phyloP scores from a whole-genome alignment of 768 basidiomycete species.

The Punctularia strigosozonata region DNA sequence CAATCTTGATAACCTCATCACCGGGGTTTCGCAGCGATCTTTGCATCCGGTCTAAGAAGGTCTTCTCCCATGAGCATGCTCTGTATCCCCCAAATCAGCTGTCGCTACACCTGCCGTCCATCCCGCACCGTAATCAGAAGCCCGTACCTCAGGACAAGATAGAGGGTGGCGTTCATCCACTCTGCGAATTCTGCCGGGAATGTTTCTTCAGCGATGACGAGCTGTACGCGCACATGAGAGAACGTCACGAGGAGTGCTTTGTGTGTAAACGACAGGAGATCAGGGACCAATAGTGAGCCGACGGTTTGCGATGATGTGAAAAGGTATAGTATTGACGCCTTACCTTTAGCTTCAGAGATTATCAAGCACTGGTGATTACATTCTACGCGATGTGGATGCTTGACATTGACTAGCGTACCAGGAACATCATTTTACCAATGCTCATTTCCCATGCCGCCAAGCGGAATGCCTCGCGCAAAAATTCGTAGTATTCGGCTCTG shows the following conservation, averaged over 20 bases:
- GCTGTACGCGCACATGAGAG: constrained; percentile 87
- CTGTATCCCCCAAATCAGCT: constrained; percentile 62
- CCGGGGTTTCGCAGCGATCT: constrained; percentile 44
- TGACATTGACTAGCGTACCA: constrained; percentile 13
- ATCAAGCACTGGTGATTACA: constrained; percentile 50
- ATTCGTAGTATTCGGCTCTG: constrained; percentile 88
- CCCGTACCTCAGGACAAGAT: constrained; percentile 36
- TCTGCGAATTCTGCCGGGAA: constrained; percentile 85
- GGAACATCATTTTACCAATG: constrained; percentile 67
- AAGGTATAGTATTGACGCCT: too few relatives aligned
- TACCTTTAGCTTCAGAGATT: constrained; percentile 57
- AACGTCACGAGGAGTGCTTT: constrained; percentile 93
- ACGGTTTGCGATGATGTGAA: too few relatives aligned
- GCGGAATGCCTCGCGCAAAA: constrained; percentile 69
- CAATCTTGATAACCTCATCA: neutral
- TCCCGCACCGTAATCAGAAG: constrained; percentile 28
- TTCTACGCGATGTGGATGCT: constrained; percentile 3
- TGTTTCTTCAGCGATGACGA: constrained; percentile 93
- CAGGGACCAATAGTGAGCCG: constrained; percentile 80
- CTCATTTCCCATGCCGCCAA: constrained; percentile 72
- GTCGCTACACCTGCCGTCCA: constrained; percentile 66
- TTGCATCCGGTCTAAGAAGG: constrained; percentile 83
- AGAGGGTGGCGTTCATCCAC: constrained; percentile 64
- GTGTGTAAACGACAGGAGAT: constrained; percentile 78
- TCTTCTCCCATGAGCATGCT: constrained; percentile 91